A percentile compares a stretch with the other conserved stretches of the same genome.
Conservation (phyloP, 2,329 filamentous ascomycete species). For the Paracorniculantispora psalliotae region DNA sequence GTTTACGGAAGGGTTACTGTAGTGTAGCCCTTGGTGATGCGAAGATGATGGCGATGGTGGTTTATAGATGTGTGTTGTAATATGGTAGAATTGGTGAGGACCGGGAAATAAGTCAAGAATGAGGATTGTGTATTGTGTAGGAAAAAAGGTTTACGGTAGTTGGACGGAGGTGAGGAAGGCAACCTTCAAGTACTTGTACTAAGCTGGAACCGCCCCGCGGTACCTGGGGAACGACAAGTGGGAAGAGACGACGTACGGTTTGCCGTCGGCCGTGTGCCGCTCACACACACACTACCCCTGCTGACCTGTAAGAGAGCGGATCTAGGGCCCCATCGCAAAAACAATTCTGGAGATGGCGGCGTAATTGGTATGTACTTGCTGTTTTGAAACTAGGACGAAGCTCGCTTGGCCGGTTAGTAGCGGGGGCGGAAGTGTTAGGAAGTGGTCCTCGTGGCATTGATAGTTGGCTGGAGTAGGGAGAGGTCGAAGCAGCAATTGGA, state of each 20-base stretch:
- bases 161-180: neutral
- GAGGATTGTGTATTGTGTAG: neutral
- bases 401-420: neutral
- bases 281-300: neutral
- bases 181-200: slow-evolving; percentile 7
- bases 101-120: neutral
- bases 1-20: neutral
- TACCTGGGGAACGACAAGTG: neutral
- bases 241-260: neutral
- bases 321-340: neutral
- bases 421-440: neutral
- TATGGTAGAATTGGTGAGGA: no score
- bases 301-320: slow-evolving; percentile 12
- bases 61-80: no score
- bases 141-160: neutral
- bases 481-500: neutral
- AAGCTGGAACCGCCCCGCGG: neutral
- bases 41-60: neutral
- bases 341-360: neutral
- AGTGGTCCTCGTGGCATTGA: neutral
- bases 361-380: neutral
- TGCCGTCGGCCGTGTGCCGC: neutral
- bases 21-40: neutral
- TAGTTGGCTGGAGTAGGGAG: neutral
- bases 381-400: neutral